Conservation (phyloP, 495 filamentous ascomycete genomes). For the Chaetomium cochliodes region DNA sequence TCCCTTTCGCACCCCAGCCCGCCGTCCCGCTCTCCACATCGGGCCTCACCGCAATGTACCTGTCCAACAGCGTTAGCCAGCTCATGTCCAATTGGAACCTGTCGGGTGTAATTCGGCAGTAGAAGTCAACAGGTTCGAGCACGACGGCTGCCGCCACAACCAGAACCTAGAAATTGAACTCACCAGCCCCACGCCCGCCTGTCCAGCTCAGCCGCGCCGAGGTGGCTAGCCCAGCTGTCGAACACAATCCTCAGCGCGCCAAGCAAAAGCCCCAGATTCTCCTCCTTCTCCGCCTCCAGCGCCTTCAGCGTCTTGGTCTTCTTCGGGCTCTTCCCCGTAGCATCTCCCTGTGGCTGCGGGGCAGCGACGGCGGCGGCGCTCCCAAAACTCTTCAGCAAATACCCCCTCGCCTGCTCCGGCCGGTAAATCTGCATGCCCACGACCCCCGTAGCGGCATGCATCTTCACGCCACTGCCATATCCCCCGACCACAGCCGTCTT, state of each 20-base stretch:
- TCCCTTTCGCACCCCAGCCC: constrained; percentile 80
- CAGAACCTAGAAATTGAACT: neutral
- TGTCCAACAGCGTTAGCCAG: neutral
- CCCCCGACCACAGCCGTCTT: constrained; percentile 25
- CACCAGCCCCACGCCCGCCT: constrained; percentile 71
- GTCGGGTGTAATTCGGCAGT: neutral
- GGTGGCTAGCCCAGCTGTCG: constrained; percentile 61
- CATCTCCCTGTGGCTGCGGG: neutral
- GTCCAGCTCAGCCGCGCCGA: constrained; percentile 64
- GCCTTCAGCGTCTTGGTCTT: constrained; percentile 42
- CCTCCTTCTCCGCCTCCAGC: constrained; percentile 57
- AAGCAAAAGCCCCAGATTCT: constrained; percentile 64
- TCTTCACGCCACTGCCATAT: constrained; percentile 23
- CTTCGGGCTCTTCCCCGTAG: constrained; percentile 28
- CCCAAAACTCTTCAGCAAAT: constrained; percentile 62
- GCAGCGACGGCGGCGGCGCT: neutral
- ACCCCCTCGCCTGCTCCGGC: constrained; percentile 60
- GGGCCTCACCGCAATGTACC: constrained; percentile 68
- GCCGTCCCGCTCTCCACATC: constrained; percentile 66
- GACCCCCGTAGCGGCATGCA: constrained; percentile 27
- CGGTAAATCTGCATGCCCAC: constrained; percentile 63
- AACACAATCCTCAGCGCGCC: constrained; percentile 66
- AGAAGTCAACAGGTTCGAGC: neutral
- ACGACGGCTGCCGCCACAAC: neutral
- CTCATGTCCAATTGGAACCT: neutral